Base-by-base conservation (phyloP, 164 flowering plant genomes). In the Kalanchoe fedtschenkoi region DNA sequence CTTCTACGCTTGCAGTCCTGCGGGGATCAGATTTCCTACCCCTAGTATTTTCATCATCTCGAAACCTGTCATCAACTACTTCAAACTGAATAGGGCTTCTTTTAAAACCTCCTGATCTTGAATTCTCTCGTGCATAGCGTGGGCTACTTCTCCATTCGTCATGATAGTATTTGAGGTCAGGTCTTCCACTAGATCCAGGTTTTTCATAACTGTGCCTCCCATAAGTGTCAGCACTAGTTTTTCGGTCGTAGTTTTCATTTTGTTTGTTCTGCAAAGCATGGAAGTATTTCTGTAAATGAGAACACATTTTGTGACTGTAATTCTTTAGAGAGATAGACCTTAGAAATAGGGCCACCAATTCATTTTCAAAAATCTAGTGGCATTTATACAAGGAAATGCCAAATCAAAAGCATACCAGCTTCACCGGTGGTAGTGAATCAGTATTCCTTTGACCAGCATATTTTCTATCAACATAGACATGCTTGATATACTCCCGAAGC, bases 401-500 rank as follows among this genome's bases (percentile, higher is more conserved):
- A 34, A 5, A n/a, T 37, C 38, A 24, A 21, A 2, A 69, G 46
- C 66, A 74, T 68, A 81, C 85, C 76, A 69, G 21, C 67, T 66
- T 74, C 22, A 69, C 62, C 64, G 39, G 69, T 14, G 73, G 66
- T 39, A 63, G 70, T 34, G 53, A 58, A 22, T 72, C 77, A 6
- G n/a, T 16, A 65, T 42, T 66, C 56, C 71, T 78, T 55, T 71
- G 80, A 39, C 87, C 82, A 30, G 75, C 62, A 63, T 73, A 83
- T 68, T 62, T 83, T 64, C 83, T 73, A 65, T 83, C 83, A 42
- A 81, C 77, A 47, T 85, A 85, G 10, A 81, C 83, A 62, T 78
- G 77, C 76, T 74, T 85, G 64, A 85, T 81, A 65, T 81, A 85
- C 4, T 81, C 83, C 26, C 90, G 71, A 35, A 85, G 72, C 57